These are phyloP conservation scores for Leishmania aethiopica DNA, from an alignment of 208 protist species.

Conservation along the genomic window DNA sequence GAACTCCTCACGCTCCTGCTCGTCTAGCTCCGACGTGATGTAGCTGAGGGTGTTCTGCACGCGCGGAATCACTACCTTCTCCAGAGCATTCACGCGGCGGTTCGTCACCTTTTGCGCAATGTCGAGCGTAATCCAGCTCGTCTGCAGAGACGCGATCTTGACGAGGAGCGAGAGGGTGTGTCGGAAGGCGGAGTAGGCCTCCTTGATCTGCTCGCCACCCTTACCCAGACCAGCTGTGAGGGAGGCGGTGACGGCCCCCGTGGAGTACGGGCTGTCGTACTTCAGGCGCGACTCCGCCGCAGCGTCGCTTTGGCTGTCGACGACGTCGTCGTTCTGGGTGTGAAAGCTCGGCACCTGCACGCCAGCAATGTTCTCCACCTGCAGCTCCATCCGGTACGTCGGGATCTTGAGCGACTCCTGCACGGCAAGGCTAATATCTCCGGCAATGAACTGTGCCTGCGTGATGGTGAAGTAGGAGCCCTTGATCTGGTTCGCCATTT, in stretches of 20 bases:
- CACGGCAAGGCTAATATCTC: conserved; percentile 95
- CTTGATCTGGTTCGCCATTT: conserved; percentile 89
- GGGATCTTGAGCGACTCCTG: conserved; percentile 94
- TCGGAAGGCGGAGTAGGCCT: conserved; percentile 87
- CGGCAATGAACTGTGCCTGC: conserved; percentile 96
- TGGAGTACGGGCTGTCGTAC: conserved; percentile 7
- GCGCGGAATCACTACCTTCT: conserved; percentile 98
- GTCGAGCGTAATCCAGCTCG: conserved; percentile 97
- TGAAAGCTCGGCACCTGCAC: conserved; percentile 97
- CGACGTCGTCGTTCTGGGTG: conserved; percentile 43
- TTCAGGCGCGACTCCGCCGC: conserved; percentile 12
- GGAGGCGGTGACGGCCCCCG: conserved; percentile 13
- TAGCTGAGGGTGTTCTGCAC: conserved; percentile 98
- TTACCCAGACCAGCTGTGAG: conserved; percentile 94
- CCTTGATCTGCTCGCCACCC: conserved; percentile 97
- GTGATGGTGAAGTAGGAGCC: conserved; percentile 96
- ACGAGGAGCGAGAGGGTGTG: conserved; percentile 94
- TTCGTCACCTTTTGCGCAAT: conserved; percentile 99
- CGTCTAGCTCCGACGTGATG: conserved; percentile 98
- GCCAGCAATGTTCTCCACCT: conserved; percentile 98
- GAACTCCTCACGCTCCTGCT: conserved; percentile 99
- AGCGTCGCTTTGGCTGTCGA: conserved; percentile 10
- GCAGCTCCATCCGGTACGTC: conserved; percentile 89
- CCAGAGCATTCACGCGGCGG: conserved; percentile 99
- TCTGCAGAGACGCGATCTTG: conserved; percentile 97